Evolutionary conservation across 139 green algal genomes (phyloP).

Genomic region (Microglena sp.): DNA sequence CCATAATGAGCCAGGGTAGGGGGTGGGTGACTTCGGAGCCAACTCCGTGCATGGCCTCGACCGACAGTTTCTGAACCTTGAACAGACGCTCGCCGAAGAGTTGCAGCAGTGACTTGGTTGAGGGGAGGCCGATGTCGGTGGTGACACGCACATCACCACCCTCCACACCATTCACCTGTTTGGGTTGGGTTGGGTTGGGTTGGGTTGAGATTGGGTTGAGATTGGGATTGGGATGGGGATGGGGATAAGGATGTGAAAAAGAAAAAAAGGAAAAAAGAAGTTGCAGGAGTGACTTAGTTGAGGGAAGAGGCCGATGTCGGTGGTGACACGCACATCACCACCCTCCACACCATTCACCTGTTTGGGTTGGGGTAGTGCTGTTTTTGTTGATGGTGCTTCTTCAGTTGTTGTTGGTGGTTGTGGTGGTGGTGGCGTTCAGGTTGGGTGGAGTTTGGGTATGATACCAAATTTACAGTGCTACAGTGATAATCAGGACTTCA

Average conservation of each 20-base stretch:
- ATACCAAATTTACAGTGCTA: too few relatives aligned
- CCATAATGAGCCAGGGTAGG: slow-evolving; percentile 18
- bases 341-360: background rate
- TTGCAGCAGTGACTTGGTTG: slow-evolving; percentile 77
- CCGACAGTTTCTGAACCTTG: slow-evolving; percentile 54
- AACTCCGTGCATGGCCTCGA: slow-evolving; percentile 12
- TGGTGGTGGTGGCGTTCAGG: too few relatives aligned
- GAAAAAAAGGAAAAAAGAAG: slow-evolving; percentile 6
- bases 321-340: slow-evolving; percentile 15
- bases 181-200: background rate
- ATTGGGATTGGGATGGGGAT: too few relatives aligned
- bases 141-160: slow-evolving; percentile 13
- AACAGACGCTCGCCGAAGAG: slow-evolving; percentile 75
- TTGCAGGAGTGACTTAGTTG: background rate
- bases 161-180: background rate
- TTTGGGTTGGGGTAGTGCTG: background rate
- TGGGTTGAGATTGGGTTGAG: too few relatives aligned
- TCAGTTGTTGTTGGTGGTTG: too few relatives aligned
- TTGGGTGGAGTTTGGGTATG: too few relatives aligned
- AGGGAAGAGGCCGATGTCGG: slow-evolving; percentile 44
- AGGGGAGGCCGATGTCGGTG: slow-evolving; percentile 79
- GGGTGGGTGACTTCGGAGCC: slow-evolving; percentile 11
- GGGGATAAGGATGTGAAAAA: too few relatives aligned
- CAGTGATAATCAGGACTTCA: too few relatives aligned
- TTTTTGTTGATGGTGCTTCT: too few relatives aligned